Percentiles rank a stretch among this genome's conserved stretches.
Conservation (phyloP, 1,139 yeast species). For the Geotrichum armillariae region DNA sequence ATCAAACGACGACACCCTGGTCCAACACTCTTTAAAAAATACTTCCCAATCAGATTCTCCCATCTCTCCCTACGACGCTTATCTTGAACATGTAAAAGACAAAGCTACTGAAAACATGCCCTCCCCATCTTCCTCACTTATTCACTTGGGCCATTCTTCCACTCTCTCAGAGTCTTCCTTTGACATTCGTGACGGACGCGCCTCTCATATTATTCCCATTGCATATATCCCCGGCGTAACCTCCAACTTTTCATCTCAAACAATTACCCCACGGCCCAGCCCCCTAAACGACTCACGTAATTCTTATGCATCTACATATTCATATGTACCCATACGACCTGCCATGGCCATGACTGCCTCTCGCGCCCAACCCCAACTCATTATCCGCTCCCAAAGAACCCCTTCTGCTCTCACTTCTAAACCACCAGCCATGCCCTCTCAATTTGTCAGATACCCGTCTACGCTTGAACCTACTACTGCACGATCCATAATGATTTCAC, state of each 20-base stretch:
- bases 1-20: neutral
- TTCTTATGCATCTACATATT: neutral
- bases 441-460: constrained; percentile 2
- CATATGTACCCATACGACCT: constrained; percentile 8
- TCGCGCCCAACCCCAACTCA: constrained; percentile 17
- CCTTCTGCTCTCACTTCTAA: neutral
- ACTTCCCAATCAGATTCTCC: neutral
- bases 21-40: neutral
- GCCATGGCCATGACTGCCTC: constrained; percentile 11
- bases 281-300: neutral
- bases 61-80: constrained; percentile 8
- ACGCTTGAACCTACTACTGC: constrained; percentile 4
- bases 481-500: neutral
- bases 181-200: constrained; percentile 42
- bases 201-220: constrained; percentile 81
- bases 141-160: constrained; percentile 6
- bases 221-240: constrained; percentile 86
- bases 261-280: constrained; percentile 1
- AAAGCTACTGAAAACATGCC: constrained; percentile 6
- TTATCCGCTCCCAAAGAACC: neutral
- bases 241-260: constrained; percentile 14
- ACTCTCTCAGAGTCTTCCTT: constrained; percentile 6
- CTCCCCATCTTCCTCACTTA: constrained; percentile 9
- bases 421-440: neutral
- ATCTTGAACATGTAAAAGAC: constrained; percentile 7